These are phyloP conservation scores for Aspergillus heteromorphus DNA, from an alignment of 495 filamentous ascomycete genomes.

Conservation along the genomic window DNA sequence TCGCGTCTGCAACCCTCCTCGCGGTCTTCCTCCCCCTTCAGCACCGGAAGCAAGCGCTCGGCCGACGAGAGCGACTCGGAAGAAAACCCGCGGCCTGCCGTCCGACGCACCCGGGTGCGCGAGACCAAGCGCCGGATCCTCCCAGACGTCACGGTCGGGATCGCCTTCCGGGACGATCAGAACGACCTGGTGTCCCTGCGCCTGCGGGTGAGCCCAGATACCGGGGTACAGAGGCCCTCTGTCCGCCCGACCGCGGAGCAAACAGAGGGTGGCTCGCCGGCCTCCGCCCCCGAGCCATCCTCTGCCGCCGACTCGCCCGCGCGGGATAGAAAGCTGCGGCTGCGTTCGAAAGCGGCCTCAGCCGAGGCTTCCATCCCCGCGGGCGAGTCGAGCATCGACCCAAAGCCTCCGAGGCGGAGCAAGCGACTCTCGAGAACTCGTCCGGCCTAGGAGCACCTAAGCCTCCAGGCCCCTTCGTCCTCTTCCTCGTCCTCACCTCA, in stretches of 20 bases:
- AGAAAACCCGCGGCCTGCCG: slow-evolving; percentile 26
- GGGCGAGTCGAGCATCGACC: slow-evolving; percentile 13
- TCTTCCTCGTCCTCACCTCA: too few species aligned
- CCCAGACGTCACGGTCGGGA: slow-evolving; percentile 44
- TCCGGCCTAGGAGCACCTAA: not conserved
- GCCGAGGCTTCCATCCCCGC: slow-evolving; percentile 12
- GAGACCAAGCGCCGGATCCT: slow-evolving; percentile 35
- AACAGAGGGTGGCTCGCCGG: slow-evolving; percentile 7
- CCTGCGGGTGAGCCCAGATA: slow-evolving; percentile 32
- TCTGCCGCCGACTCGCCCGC: not conserved
- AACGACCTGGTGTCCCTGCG: slow-evolving; percentile 43
- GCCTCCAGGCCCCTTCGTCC: too few species aligned
- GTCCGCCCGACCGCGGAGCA: slow-evolving; percentile 1
- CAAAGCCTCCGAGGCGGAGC: slow-evolving; percentile 18
- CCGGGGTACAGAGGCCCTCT: slow-evolving; percentile 9
- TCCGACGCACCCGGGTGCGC: slow-evolving; percentile 26
- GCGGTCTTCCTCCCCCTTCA: slow-evolving; percentile 41
- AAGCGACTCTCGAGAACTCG: slow-evolving; percentile 16
- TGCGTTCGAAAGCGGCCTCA: slow-evolving; percentile 1
- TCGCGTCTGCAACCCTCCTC: slow-evolving; percentile 34
- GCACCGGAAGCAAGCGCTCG: slow-evolving; percentile 45
- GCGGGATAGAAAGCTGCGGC: slow-evolving; percentile 10
- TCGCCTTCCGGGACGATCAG: slow-evolving; percentile 39
- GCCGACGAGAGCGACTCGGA: slow-evolving; percentile 42
- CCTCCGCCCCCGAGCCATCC: not conserved